Evolutionary conservation across 2,329 filamentous ascomycete species (phyloP).

Genomic region (Trichoderma sp.): DNA sequence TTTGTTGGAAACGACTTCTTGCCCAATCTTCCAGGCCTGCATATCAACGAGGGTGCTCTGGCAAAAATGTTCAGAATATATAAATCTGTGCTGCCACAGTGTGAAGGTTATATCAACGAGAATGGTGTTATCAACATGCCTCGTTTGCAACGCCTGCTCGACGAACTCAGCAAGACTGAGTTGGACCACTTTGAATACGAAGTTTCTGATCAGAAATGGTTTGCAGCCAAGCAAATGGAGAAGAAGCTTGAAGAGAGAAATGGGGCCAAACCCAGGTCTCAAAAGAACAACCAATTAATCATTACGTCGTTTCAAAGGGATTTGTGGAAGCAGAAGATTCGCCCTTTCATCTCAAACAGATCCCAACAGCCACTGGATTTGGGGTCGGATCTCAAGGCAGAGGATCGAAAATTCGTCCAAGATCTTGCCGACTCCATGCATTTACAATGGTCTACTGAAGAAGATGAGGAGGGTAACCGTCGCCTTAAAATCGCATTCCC

Average conservation of each 20-base stretch:
- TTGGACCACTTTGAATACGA: conserved; percentile 91
- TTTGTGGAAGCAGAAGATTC: conserved; percentile 75
- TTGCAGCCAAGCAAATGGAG: conserved; percentile 77
- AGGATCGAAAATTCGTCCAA: conserved; percentile 90
- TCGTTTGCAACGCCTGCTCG: conserved; percentile 72
- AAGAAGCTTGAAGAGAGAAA: conserved; percentile 60
- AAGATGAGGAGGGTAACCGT: conserved; percentile 54
- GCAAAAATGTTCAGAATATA: conserved; percentile 97
- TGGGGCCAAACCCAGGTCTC: conserved; percentile 51
- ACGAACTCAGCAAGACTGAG: conserved; percentile 85
- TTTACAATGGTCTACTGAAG: conserved; percentile 56
- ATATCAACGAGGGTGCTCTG: conserved; percentile 97
- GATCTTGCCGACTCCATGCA: conserved; percentile 68
- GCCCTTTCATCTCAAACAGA: conserved; percentile 75
- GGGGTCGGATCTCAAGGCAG: conserved; percentile 68
- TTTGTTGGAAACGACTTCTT: conserved; percentile 99
- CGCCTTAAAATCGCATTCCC: conserved; percentile 53
- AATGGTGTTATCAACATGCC: conserved; percentile 86
- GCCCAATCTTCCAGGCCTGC: conserved; percentile 89
- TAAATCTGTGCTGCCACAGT: conserved; percentile 81
- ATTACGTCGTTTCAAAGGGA: conserved; percentile 79
- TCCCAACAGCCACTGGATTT: conserved; percentile 67
- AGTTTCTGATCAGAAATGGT: conserved; percentile 84
- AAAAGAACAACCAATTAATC: conserved; percentile 56
- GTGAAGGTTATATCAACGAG: conserved; percentile 95